Evolutionary conservation across 2,329 filamentous ascomycete species (phyloP).

Genomic region (Monosporascus ibericus): DNA sequence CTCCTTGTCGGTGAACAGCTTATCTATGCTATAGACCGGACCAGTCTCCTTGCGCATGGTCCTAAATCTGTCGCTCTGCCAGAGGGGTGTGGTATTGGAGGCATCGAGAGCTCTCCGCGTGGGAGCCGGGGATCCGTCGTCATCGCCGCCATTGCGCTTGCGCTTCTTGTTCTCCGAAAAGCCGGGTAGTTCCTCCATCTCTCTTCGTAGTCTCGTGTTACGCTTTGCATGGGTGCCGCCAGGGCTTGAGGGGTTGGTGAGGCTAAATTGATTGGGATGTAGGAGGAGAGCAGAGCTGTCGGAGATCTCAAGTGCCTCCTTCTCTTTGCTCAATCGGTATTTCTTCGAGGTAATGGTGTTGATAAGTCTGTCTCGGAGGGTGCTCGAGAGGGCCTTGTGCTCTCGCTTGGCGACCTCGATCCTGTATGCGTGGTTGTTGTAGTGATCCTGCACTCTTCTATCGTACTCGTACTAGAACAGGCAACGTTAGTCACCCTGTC

Average conservation of each 20-base stretch:
- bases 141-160: slow-evolving; percentile 52
- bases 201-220: slow-evolving; percentile 55
- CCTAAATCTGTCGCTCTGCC: slow-evolving; percentile 55
- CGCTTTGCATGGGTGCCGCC: slow-evolving; percentile 58
- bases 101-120: slow-evolving; percentile 49
- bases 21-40: slow-evolving; percentile 59
- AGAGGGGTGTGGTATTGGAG: slow-evolving; percentile 53
- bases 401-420: slow-evolving; percentile 57
- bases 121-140: slow-evolving; percentile 58
- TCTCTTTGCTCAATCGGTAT: slow-evolving; percentile 57
- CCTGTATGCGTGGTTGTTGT: slow-evolving; percentile 55
- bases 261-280: slow-evolving; percentile 62
- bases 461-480: slow-evolving; percentile 53
- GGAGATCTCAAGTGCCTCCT: slow-evolving; percentile 61
- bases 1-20: slow-evolving; percentile 66
- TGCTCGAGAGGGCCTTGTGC: slow-evolving; percentile 51
- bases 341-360: slow-evolving; percentile 61
- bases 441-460: slow-evolving; percentile 53
- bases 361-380: slow-evolving; percentile 60
- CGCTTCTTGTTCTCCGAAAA: slow-evolving; percentile 55
- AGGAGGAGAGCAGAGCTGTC: slow-evolving; percentile 60
- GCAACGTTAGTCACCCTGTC: slow-evolving; percentile 11
- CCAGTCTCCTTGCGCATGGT: slow-evolving; percentile 49
- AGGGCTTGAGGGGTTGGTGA: slow-evolving; percentile 58
- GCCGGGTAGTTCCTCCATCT: slow-evolving; percentile 50